phyloP scores from a whole-genome alignment of 495 filamentous ascomycete species.

The Aspergillus hancockii region DNA sequence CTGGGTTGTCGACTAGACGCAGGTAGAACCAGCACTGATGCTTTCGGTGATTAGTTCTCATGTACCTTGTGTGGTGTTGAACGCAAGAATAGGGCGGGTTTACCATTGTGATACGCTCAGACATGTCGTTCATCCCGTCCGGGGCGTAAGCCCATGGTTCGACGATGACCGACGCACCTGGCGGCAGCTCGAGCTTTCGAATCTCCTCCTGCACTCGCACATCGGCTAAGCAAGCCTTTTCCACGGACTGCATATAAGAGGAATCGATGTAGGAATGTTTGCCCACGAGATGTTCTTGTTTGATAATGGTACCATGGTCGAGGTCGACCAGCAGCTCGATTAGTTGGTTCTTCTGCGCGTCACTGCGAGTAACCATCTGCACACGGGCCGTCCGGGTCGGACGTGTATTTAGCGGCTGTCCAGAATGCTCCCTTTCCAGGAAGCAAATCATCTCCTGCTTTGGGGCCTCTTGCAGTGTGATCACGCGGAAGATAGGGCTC shows the following conservation, averaged over 20 bases:
- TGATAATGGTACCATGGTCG: neutral
- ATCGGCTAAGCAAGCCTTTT: conserved; percentile 19
- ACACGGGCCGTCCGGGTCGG: conserved; percentile 22
- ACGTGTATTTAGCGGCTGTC: neutral
- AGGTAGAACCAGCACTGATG: conserved; percentile 37
- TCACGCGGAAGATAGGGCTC: conserved; percentile 14
- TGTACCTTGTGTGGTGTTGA: neutral
- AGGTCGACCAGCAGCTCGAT: conserved; percentile 18
- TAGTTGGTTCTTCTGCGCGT: conserved; percentile 9
- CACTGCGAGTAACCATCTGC: conserved; percentile 9
- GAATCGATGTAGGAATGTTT: conserved; percentile 28
- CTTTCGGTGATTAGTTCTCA: neutral
- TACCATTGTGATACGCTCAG: conserved; percentile 28
- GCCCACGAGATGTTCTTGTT: conserved; percentile 18
- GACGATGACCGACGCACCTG: conserved; percentile 9
- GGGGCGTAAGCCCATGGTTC: conserved; percentile 25
- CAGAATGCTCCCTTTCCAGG: conserved; percentile 22
- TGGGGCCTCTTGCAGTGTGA: conserved; percentile 22
- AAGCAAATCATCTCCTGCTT: conserved; percentile 23
- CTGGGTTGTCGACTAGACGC: conserved; percentile 22
- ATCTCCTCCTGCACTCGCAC: conserved; percentile 18
- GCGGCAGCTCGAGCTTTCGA: conserved; percentile 16
- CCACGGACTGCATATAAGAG: conserved; percentile 21
- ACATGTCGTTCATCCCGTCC: conserved; percentile 39
- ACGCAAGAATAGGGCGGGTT: neutral